Base-by-base conservation (phyloP, 2,329 filamentous ascomycete genomes). In the Fusarium pseudonygamai region DNA sequence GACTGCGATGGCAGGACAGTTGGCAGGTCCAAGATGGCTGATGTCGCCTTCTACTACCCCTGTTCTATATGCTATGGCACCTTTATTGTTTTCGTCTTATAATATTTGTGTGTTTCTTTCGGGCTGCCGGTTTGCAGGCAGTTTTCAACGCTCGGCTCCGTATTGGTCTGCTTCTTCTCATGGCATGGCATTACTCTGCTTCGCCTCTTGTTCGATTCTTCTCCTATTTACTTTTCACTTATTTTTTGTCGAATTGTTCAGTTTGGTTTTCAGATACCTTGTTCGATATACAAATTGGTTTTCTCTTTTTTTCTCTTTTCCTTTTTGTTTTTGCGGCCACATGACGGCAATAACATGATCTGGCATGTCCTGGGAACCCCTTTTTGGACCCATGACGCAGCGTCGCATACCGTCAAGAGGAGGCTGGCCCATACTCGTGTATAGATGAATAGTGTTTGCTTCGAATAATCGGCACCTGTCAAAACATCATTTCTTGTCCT, bases 231-330 rank as follows among this genome's bases (percentile, higher is more conserved):
- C 72, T 58, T 75, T 72, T 71, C 47, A 42, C 71, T 64, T 74
- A 45, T 50, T 60, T 42, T 76, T 71, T 75, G 56, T 64, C 72
- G 60, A 67, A 69, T 73, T 77, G 63, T 71, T 71, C 75, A 34
- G 60, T 53, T 74, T 73, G 76, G 78, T 77, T 82, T 79, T 83
- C 85, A 86, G 85, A 88, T 88, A 88, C 87, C 87, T 89, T 89
- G 87, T 89, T 88, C 86, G 84, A 88, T 87, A 87, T 86, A 87
- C 81, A 82, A 79, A 83, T 78, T 82, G 77, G n/a, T n/a, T n/a
- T n/a, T n/a, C n/a, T n/a, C n/a, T n/a, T n/a, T n/a, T n/a, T n/a
- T n/a, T n/a, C n/a, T n/a, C n/a, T n/a, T n/a, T n/a, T n/a, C n/a
- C n/a, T n/a, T n/a, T n/a, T n/a, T n/a, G n/a, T n/a, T 70, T 78